Evolutionary conservation across 1,284 basidiomycete species (phyloP), one percentile per base, ranked within the genome.

Genomic region (Sporisorium scitamineum): DNA sequence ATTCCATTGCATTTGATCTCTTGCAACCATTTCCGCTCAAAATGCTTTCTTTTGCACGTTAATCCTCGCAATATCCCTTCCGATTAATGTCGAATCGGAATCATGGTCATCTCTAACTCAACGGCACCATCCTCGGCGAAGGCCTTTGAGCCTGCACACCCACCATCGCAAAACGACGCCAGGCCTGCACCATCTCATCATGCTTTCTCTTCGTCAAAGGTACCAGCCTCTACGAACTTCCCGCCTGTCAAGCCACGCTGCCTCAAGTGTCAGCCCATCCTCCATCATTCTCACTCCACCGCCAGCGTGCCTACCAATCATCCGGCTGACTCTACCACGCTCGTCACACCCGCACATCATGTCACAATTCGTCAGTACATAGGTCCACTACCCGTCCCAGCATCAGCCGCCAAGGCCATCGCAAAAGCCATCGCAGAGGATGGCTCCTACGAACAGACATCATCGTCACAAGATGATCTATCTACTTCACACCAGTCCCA

Each of bases 351-450:
- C 5, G 44, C 59, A 26, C 18, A 58, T 41, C 72, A 75, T 45
- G 56, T 62, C 44, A 59, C 45, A 24, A 32, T 57, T 11, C 63
- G 79, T 24, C 53, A 66, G 41, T 81, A 68, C 54, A 62, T 81
- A 26, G 79, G 79, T 2, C 79, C 79, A 16, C 31, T 65, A 3
- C 71, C 78, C 5, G 78, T 78, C 0, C 48, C 73, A 1, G 34
- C 65, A 7, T 54, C 63, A n/a, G 44, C 57, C 2, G 77, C 79
- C 5, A 65, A 47, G 20, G 65, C 61, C 18, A 42, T 74, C 18
- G 79, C 79, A 8, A 45, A 31, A 3, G 77, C 77, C 26, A 75
- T 80, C 3, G 57, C 55, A 18, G 62, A 75, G 18, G 79, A 80
- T 26, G 47, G 16, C 37, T 24, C 54, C 5, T 61, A 54, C 44